Conservation (phyloP, 148 eudicot species). For the Rhododendron mucronatum region DNA sequence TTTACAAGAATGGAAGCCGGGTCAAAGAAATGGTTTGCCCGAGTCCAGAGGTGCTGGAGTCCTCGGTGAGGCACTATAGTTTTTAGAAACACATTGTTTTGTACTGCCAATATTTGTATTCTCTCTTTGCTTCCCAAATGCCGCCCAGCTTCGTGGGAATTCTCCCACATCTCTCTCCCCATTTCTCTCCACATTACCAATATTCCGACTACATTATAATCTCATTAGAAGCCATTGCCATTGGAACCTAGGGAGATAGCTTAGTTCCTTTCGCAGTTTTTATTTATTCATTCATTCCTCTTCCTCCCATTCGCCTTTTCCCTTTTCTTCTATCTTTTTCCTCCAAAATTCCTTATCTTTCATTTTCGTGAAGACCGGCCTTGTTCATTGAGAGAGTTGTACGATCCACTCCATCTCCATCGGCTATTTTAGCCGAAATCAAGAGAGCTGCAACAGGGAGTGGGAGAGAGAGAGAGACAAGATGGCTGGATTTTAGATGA, state of each 20-base stretch:
- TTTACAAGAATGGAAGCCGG: constrained; percentile 68
- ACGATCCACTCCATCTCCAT: not conserved
- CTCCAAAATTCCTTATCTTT: not conserved
- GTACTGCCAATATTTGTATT: constrained; percentile 15
- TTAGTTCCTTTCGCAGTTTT: constrained; percentile 32
- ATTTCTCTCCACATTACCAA: constrained; percentile 7
- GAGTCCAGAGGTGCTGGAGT: constrained; percentile 64
- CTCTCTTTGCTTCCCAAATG: constrained; percentile 21
- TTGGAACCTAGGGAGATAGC: constrained; percentile 27
- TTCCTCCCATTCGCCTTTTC: constrained; percentile 28
- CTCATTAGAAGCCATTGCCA: constrained; percentile 27
- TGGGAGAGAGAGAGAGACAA: not conserved
- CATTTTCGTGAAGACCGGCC: constrained; percentile 9
- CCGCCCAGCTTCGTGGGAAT: constrained; percentile 13
- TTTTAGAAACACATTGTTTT: constrained; percentile 25
- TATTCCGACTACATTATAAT: constrained; percentile 30
- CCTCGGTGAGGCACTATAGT: constrained; percentile 86
- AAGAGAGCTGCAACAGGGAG: not conserved
- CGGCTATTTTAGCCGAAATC: not conserved
- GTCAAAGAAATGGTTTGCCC: constrained; percentile 81
- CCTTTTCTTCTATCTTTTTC: not conserved
- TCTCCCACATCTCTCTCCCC: constrained; percentile 9
- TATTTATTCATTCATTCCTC: constrained; percentile 58
- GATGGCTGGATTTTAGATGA: constrained; percentile 31
- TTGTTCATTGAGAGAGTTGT: constrained; percentile 8